Base-by-base conservation (phyloP, 257 asterid genomes). In the Solanum virginianum region DNA sequence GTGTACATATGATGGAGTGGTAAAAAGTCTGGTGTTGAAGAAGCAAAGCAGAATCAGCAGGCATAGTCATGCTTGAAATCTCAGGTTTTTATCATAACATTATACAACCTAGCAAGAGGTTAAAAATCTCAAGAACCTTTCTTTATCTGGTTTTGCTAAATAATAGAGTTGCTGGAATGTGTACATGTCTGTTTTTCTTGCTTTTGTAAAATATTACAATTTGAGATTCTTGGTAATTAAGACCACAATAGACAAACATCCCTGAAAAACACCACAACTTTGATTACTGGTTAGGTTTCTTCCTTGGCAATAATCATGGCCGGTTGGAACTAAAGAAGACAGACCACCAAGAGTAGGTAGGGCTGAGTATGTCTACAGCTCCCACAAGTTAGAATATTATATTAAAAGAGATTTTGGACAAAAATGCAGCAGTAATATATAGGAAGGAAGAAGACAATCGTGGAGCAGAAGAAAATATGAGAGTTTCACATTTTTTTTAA, bases 1-100 rank as follows among this genome's bases (percentile, higher is more conserved):
- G 80, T 71, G 84, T 77, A 84, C 84, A 72, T 77, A 53, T 77
- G 17, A 53, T 16, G 56, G 84, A 84, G 74, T 81, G 80, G 39
- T 60, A 81, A 80, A 84, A 65, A 59, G 47, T 60, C 18, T 16
- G 45, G 47, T 29, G 29, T 63, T 9, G 20, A n/a, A 7, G 70
- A 29, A 79, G 70, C 85, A 47, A 26, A 24, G 51, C n/a, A 77
- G 16, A 77, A 77, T 77, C 47, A 51, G 47, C 24, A 43, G 55
- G 80, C 80, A 24, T 9, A 75, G n/a, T 26, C 47, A 51, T 8
- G 22, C 62, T 49, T 75, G 43, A 75, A 74, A 14, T 75, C 22
- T 49, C 62, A 74, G 39, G 15, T 29, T 51, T 29, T 26, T 51
- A 77, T 77, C 82, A 24, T 49, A 49, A 75, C 47, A 26, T 20